Evolutionary conservation across 176 grass and related monocot genomes (phyloP), one percentile per base, ranked within the genome.

Genomic region (Pharus latifolius): DNA sequence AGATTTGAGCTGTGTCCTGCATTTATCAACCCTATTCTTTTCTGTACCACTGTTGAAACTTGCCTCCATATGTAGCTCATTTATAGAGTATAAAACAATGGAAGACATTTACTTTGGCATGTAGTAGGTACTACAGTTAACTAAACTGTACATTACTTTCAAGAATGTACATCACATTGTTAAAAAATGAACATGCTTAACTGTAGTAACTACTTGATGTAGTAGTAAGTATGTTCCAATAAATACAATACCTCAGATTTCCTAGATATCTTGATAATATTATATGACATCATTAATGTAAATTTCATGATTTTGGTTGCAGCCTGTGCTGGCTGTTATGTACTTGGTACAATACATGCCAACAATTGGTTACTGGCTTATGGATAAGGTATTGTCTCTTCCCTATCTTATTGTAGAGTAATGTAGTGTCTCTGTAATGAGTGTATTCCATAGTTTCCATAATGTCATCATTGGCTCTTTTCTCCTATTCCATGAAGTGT

Each of bases 271-370:
- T 38, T 38, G 35, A 38, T 5, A 38, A 5, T 38, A 24, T 16
- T 40, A 42, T 62, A 23, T 49, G n/a, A 2, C 43, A 57, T 57
- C 3, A 31, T 91, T 7, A 28, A 49, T 32, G 20, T 27, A 20
- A 69, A 57, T 27, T 60, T 30, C 54, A 0, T 76, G 10, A 7
- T 73, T 78, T 32, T 40, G 15, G 17, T 68, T 93, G 75, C 79
- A 98, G 89, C 95, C 95, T 68, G 89, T 98, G 52, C 45, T 98
- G 67, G 55, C 86, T 37, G 95, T 91, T 65, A 98, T 98, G 90
- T 98, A 93, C 77, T 69, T 98, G 78, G 78, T 88, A 48, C 95
- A 93, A 60, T 98, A 98, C 75, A 87, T 76, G 72, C 95, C 95
- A 72, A 83, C 84, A 49, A 10, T 93, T 83, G 89, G 86, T 70